Evolutionary conservation across 805 yeast species (phyloP).

Genomic region (Sugiyamaella floridensis): DNA sequence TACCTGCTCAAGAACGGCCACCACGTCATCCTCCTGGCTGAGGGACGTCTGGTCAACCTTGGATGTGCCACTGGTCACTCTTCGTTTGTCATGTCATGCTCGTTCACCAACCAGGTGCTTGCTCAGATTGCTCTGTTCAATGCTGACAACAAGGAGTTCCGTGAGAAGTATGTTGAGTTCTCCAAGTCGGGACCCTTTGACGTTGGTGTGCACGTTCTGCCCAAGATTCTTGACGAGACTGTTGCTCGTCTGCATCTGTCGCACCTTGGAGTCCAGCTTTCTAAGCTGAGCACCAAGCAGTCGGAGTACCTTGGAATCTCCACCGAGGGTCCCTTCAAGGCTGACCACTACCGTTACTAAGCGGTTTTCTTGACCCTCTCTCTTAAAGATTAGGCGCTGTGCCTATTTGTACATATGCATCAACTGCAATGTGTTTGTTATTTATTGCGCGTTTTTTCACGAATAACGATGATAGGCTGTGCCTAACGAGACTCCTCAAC

Average conservation of each 20-base stretch:
- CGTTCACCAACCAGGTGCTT: conserved; percentile 98
- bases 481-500: background rate
- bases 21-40: conserved; percentile 93
- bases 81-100: conserved; percentile 98
- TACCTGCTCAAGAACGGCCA: conserved; percentile 81
- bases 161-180: conserved; percentile 77
- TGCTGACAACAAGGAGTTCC: conserved; percentile 74
- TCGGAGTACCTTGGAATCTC: conserved; percentile 92
- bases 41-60: conserved; percentile 98
- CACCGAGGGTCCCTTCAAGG: conserved; percentile 92
- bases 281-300: conserved; percentile 70
- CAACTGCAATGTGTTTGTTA: conserved; percentile 23
- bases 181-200: conserved; percentile 86
- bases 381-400: background rate
- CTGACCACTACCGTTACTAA: conserved; percentile 97
- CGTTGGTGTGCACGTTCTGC: conserved; percentile 90
- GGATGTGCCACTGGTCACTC: conserved; percentile 99
- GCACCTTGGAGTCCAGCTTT: conserved; percentile 86
- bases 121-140: conserved; percentile 98
- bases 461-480: background rate
- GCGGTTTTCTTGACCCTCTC: conserved; percentile 12
- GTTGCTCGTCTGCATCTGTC: conserved; percentile 95
- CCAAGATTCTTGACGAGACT: conserved; percentile 97
- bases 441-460: conserved; percentile 2
- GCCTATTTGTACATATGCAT: conserved; percentile 21